Base-by-base conservation (phyloP, 2,329 filamentous ascomycete genomes). In the Knufia fluminis region DNA sequence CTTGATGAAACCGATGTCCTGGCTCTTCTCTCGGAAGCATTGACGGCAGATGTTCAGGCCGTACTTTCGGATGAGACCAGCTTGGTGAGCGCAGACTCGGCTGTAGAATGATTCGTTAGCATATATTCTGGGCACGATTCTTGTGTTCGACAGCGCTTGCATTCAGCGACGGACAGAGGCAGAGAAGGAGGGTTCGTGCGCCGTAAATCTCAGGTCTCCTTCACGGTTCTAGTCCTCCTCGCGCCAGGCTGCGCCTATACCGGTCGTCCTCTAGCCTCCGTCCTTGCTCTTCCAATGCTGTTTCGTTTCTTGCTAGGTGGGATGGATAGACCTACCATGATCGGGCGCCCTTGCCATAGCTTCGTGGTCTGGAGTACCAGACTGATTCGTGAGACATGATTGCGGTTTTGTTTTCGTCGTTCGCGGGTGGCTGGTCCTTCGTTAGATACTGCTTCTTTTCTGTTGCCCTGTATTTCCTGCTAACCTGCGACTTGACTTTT, bases 51-150 rank as follows among this genome's bases (percentile, higher is more conserved):
- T 80, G 65, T 69, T 88, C 65, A 96, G 81, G 70, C 92, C 91
- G 79, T 98, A 98, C 80, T 98, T 98, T 80, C 92, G 90, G 83
- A 98, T 95, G 64, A 98, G 83, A 94, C 92, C 92, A 68, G 92
- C 91, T 70, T 81, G 83, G 86, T 98, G 91, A 70, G 89, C 88
- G 87, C 83, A 86, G 70, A 86, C 82, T 68, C 83, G 83, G 79
- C 83, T 86, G 66, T 63, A 50, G 39, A 50, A 56, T 54, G 54
- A 49, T 62, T 48, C 54, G 35, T 40, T 31, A 19, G 22, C 40
- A 14, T 48, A 33, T n/a, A n/a, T 39, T 36, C 19, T 32, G 10
- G 2, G 17, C 3, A 35, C 7, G 12, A 40, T 41, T 17, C 6
- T 20, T 31, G 20, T 24, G n/a, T 24, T 26, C n/a, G n/a, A n/a